Conservation (phyloP, 768 basidiomycete species). For the Floccularia luteovirens region DNA sequence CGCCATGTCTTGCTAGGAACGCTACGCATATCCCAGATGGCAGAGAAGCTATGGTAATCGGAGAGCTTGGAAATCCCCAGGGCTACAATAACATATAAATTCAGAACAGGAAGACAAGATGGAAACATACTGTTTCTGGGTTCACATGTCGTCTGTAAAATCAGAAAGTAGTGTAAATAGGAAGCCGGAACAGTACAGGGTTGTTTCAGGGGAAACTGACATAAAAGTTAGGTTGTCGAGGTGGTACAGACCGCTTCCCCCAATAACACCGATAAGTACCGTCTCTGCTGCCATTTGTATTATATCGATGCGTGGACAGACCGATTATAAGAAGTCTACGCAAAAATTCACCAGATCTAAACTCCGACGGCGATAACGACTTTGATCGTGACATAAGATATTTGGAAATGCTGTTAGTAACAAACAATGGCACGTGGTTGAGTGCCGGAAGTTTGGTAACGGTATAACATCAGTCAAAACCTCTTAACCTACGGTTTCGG, state of each 20-base stretch:
- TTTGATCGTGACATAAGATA: no score
- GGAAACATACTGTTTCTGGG: conserved; percentile 43
- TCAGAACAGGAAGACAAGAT: not conserved
- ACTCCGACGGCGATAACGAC: no score
- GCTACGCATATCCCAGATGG: conserved; percentile 77
- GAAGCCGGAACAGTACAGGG: not conserved
- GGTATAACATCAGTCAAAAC: no score
- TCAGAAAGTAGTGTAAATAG: not conserved
- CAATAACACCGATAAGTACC: conserved; percentile 87
- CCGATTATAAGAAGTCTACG: no score
- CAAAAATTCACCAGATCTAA: no score
- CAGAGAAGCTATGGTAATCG: conserved; percentile 86
- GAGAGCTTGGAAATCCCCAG: conserved; percentile 88
- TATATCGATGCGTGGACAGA: no score
- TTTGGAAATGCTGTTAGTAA: no score
- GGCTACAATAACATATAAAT: conserved; percentile 41
- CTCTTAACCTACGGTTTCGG: no score
- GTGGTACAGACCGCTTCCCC: conserved; percentile 89
- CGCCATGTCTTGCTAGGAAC: conserved; percentile 88
- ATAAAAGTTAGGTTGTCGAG: conserved; percentile 85
- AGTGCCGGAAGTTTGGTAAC: no score
- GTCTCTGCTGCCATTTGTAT: no score
- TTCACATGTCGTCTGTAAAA: conserved; percentile 73
- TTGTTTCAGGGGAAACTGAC: conserved; percentile 42
- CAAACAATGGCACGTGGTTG: no score